phyloP scores from a whole-genome alignment of 2,329 filamentous ascomycete species.

The Pestalotiopsis sp. region DNA sequence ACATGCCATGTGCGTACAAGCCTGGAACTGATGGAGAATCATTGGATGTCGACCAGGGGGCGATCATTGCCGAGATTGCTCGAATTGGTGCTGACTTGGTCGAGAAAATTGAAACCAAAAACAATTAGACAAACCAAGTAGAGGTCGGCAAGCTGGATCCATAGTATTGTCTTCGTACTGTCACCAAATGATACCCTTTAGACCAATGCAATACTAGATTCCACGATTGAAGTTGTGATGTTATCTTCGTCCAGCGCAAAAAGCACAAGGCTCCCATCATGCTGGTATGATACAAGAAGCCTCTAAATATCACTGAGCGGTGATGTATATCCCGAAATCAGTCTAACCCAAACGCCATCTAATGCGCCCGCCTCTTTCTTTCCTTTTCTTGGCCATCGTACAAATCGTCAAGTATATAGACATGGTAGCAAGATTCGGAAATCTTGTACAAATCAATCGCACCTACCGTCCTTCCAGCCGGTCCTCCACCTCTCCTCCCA shows the following conservation, averaged over 20 bases:
- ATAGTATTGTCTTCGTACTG: neutral
- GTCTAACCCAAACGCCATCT: neutral
- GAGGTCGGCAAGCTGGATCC: neutral
- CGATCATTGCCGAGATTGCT: conserved; percentile 73
- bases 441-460: conserved; percentile 2
- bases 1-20: conserved; percentile 68
- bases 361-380: neutral
- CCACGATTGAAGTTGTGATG: neutral
- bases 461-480: conserved; percentile 66
- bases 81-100: conserved; percentile 67
- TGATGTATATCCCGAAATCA: neutral
- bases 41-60: conserved; percentile 67
- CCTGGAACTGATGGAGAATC: conserved; percentile 49
- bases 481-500: conserved; percentile 97
- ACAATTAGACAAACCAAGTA: conserved; percentile 15
- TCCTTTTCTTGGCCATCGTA: neutral
- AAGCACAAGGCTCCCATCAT: neutral
- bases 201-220: neutral
- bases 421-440: neutral
- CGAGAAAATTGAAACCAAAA: conserved; percentile 50
- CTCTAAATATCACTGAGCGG: neutral
- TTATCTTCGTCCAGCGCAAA: neutral
- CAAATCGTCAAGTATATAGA: neutral
- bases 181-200: conserved; percentile 5
- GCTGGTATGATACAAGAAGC: neutral